A percentile compares a stretch with the other conserved stretches of the same genome.
These are phyloP conservation scores for Fusarium fujikuroi DNA, from an alignment of 2,329 filamentous ascomycete species.

Conservation along the genomic window DNA sequence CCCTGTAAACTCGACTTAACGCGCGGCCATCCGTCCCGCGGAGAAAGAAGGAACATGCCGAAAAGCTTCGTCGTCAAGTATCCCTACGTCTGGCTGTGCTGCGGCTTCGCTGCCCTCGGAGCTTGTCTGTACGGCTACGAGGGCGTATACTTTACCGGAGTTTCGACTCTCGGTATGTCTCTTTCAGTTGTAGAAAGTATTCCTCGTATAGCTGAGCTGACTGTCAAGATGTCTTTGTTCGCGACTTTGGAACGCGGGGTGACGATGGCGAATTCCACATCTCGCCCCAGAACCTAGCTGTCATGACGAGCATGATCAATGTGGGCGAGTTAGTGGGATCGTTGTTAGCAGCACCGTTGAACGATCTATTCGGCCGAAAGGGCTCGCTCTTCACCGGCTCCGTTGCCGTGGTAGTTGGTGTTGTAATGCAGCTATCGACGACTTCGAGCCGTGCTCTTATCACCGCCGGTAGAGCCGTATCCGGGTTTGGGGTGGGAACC, in stretches of 20 bases:
- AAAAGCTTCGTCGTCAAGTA: conserved; percentile 37
- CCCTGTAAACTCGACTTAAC: conserved; percentile 12
- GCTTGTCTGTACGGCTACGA: conserved; percentile 53
- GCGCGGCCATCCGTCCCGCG: conserved; percentile 1
- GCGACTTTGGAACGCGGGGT: conserved; percentile 47
- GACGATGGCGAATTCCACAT: conserved; percentile 46
- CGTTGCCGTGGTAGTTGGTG: conserved; percentile 43
- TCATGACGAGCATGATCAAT: conserved; percentile 54
- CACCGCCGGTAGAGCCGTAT: conserved; percentile 40
- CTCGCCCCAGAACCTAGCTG: conserved; percentile 33
- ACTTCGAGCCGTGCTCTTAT: conserved; percentile 38
- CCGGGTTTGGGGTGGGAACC: conserved; percentile 47
- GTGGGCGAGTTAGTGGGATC: conserved; percentile 53
- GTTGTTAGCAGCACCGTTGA: conserved; percentile 50
- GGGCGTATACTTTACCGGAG: conserved; percentile 50
- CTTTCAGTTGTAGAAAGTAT: not conserved
- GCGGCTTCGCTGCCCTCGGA: conserved; percentile 51
- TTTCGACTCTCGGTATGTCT: conserved; percentile 47
- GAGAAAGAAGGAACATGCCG: conserved; percentile 10
- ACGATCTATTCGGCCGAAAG: conserved; percentile 50
- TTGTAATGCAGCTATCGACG: conserved; percentile 40
- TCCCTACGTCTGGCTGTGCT: conserved; percentile 47
- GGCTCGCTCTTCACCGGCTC: conserved; percentile 45
- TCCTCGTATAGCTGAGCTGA: not conserved
- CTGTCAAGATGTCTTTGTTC: conserved; percentile 46